Conservation (phyloP, 73 alveolate genomes). For the Uronychia setigera region DNA sequence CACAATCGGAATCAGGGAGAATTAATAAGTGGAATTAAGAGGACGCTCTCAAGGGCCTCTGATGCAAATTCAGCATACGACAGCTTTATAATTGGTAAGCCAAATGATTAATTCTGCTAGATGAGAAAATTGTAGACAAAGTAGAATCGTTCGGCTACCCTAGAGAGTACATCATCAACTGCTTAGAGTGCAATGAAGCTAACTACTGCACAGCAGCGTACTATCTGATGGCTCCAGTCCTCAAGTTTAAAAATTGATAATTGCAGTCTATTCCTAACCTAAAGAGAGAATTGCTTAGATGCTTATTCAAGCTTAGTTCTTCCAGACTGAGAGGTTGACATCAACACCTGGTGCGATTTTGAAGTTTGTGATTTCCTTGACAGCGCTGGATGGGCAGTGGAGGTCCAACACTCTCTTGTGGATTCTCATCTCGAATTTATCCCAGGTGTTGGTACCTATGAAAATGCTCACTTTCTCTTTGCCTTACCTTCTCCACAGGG, state of each 20-base stretch:
- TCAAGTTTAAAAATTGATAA: background rate
- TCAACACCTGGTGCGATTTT: conserved; percentile 90
- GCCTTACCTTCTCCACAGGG: conserved; percentile 93
- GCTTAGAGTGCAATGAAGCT: conserved; percentile 41
- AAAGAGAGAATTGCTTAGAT: background rate
- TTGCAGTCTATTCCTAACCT: background rate
- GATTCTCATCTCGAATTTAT: conserved; percentile 92
- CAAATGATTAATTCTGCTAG: background rate
- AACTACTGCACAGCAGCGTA: conserved; percentile 59
- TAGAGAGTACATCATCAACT: conserved; percentile 25
- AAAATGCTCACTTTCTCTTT: background rate
- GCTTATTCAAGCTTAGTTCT: conserved; percentile 34
- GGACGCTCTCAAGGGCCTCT: background rate
- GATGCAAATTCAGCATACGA: background rate
- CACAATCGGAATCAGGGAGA: background rate
- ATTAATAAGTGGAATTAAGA: background rate
- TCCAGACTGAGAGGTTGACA: conserved; percentile 82
- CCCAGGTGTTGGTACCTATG: conserved; percentile 93
- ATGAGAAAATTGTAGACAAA: conserved; percentile 19
- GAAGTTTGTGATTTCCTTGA: conserved; percentile 89
- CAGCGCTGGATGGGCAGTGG: conserved; percentile 83
- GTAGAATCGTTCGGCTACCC: conserved; percentile 52
- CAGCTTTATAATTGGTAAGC: background rate
- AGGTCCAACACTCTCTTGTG: conserved; percentile 91
- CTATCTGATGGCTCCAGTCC: conserved; percentile 37